These are phyloP conservation scores for Asclepias syriaca DNA, from an alignment of 257 asterid genomes.

Conservation along the genomic window DNA sequence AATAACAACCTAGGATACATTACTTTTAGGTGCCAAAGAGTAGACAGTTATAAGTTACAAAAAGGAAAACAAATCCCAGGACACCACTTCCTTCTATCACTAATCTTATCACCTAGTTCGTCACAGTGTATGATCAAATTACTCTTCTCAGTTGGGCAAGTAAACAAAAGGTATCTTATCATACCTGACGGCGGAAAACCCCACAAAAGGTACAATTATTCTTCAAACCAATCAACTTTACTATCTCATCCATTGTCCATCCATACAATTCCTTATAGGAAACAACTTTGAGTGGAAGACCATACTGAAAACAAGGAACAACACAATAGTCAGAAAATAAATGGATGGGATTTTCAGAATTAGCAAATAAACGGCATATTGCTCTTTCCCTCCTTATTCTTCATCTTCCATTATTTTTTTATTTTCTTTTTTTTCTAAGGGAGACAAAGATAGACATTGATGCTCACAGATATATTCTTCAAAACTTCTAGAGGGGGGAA, in stretches of 20 bases:
- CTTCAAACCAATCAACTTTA: slow-evolving; percentile 89
- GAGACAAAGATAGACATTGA: not conserved
- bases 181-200: slow-evolving; percentile 98
- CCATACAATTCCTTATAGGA: slow-evolving; percentile 92
- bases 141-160: not conserved
- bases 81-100: not conserved
- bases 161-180: not conserved
- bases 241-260: slow-evolving; percentile 99
- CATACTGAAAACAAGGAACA: slow-evolving; percentile 53
- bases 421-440: not conserved
- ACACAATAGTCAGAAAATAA: slow-evolving; percentile 12
- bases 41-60: not conserved
- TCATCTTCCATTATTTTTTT: not conserved
- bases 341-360: not conserved
- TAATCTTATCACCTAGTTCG: not conserved
- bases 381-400: not conserved
- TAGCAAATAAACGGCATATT: not conserved
- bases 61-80: not conserved
- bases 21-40: not conserved
- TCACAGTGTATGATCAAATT: not conserved
- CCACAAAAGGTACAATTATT: slow-evolving; percentile 99
- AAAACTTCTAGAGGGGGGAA: not conserved
- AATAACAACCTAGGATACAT: not conserved
- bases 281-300: slow-evolving; percentile 89
- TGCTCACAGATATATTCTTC: not conserved